These are phyloP conservation scores for Magnolia officinalis DNA, from an alignment of 164 flowering plant species.

Conservation along the genomic window DNA sequence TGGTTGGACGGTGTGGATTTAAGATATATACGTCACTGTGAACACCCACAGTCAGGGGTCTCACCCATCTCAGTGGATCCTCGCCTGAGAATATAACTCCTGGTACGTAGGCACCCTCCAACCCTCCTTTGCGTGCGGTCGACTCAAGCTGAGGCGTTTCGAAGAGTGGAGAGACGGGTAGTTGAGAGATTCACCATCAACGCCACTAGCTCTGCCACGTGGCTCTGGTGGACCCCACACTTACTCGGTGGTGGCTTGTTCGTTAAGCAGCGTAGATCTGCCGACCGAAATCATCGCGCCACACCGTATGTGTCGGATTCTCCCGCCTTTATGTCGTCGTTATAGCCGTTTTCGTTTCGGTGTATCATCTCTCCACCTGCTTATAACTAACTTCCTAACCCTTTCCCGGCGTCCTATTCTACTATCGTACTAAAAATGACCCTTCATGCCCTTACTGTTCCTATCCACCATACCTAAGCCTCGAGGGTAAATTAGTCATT, in stretches of 20 bases:
- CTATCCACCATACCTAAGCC: background rate
- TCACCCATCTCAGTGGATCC: no score
- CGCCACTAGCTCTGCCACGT: slow-evolving; percentile 2
- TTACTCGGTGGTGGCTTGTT: slow-evolving; percentile 2
- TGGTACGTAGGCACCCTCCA: no score
- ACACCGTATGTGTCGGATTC: slow-evolving; percentile 2
- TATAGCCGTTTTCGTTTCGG: background rate
- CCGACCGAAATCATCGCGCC: background rate
- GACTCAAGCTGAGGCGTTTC: slow-evolving; percentile 8
- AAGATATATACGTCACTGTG: no score
- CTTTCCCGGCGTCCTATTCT: background rate
- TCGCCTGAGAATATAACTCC: no score
- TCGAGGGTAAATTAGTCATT: background rate
- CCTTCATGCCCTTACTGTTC: background rate
- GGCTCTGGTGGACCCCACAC: background rate
- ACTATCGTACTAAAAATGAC: background rate
- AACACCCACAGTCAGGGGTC: no score
- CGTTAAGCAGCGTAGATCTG: background rate
- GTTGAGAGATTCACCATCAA: background rate
- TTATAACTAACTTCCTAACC: background rate
- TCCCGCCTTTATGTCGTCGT: background rate
- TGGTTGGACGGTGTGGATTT: no score
- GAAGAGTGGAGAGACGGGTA: background rate
- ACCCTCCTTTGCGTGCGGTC: slow-evolving; percentile 15
- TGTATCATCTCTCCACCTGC: background rate